These are phyloP conservation scores for Trypanosoma caninum DNA, from an alignment of 208 protist genomes.

Conservation along the genomic window DNA sequence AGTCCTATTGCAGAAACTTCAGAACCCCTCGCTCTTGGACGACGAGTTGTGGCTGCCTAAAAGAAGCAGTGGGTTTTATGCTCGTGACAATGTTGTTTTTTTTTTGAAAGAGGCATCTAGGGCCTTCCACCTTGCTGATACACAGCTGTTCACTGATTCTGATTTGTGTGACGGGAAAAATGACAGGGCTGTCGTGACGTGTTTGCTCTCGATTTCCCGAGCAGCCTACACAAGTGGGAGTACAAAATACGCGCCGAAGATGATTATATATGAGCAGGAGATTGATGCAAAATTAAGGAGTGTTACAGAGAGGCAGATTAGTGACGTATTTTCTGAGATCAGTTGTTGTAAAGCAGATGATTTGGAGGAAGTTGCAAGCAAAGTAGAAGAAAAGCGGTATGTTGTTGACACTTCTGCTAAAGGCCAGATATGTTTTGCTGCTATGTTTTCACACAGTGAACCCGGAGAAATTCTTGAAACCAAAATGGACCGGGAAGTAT, in stretches of 20 bases:
- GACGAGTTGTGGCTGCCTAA: constrained; percentile 49
- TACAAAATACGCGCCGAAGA: constrained; percentile 32
- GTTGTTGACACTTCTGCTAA: too few species aligned
- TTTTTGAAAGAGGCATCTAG: constrained; percentile 44
- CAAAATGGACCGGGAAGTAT: too few species aligned
- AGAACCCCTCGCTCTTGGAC: constrained; percentile 41
- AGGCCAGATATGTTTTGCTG: too few species aligned
- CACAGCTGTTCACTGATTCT: constrained; percentile 68
- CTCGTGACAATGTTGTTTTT: constrained; percentile 66
- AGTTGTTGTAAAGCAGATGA: constrained; percentile 12
- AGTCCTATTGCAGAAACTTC: constrained; percentile 69
- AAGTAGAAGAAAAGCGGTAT: constrained; percentile 4
- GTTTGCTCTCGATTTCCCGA: constrained; percentile 63
- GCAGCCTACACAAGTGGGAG: constrained; percentile 45
- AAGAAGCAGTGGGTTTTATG: constrained; percentile 59
- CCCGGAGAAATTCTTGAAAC: too few species aligned
- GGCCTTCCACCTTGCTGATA: constrained; percentile 45
- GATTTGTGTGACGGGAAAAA: constrained; percentile 75
- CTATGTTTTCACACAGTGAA: too few species aligned
- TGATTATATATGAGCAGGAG: constrained; percentile 62
- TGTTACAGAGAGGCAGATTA: constrained; percentile 34
- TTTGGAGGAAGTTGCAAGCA: not conserved
- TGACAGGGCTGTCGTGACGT: constrained; percentile 74
- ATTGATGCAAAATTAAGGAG: constrained; percentile 32
- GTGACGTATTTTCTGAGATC: constrained; percentile 30